Base-by-base conservation (phyloP, 2,329 filamentous ascomycete species). In the Cladosporium halotolerans region DNA sequence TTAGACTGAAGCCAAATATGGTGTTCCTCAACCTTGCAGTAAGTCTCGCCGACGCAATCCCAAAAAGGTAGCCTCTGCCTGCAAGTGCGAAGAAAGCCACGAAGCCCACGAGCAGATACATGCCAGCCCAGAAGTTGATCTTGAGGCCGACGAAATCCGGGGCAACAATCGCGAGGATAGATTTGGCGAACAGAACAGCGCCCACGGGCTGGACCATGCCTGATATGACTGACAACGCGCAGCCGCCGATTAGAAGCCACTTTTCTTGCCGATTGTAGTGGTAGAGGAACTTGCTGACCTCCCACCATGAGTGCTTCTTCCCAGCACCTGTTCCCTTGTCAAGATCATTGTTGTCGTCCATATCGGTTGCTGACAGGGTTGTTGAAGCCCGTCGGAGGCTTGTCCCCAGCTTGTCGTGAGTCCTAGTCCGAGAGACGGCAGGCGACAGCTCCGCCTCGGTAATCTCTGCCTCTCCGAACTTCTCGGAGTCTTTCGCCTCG, bases 211-310 rank as follows among this genome's bases (percentile, higher is more conserved):
- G 77, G 0, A 72, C 73, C 32, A 69, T 71, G 34, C 74, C 74
- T 56, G 58, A 59, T 19, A 60, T 60, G 11, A 70, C 9, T 31
- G 84, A 83, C 66, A 85, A 89, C 65, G 85, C 63, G 59, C 66
- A 69, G 52, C 68, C 72, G 3, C 66, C 51, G 2, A 83, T 18
- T 86, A 95, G 90, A 28, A 83, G 72, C 19, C 77, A 73, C 75
- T 79, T 81, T 66, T 95, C 89, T 0, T 77, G 69, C 41, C 67
- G 77, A 71, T 95, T 95, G 74, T 95, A 95, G 9, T 80, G 82
- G 39, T 76, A 81, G 62, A 92, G 86, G 51, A 93, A 77, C 4
- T 68, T 48, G 6, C 68, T 66, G 3, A 69, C 60, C 7, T 70
- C 56, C 40, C 71, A 72, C 64, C 69, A 76, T 41, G 70, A 58